Conservation (phyloP, 306 rosid species). For the Ormosia semicastrata region DNA sequence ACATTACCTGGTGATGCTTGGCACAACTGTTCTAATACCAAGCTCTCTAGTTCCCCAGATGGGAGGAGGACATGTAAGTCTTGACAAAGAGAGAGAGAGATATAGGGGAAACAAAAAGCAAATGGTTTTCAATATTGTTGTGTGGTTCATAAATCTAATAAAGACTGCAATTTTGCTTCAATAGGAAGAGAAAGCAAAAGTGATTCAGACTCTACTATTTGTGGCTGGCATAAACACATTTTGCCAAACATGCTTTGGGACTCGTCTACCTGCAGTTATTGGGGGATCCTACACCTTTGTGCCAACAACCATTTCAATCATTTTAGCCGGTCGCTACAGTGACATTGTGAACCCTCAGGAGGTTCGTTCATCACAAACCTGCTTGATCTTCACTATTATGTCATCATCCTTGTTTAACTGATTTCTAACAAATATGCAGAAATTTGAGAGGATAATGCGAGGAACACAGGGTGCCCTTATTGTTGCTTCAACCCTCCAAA, state of each 20-base stretch:
- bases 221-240: slow-evolving; percentile 92
- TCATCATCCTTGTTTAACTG: slow-evolving; percentile 1
- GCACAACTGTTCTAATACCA: slow-evolving; percentile 92
- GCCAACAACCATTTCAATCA: slow-evolving; percentile 89
- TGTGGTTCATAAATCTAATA: slow-evolving; percentile 11
- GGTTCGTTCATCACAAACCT: slow-evolving; percentile 43
- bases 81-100: neutral
- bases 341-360: slow-evolving; percentile 66
- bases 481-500: slow-evolving; percentile 86
- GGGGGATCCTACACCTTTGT: slow-evolving; percentile 90
- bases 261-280: slow-evolving; percentile 88
- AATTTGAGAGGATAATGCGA: slow-evolving; percentile 85
- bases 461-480: slow-evolving; percentile 96
- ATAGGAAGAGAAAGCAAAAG: slow-evolving; percentile 90
- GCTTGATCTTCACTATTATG: neutral
- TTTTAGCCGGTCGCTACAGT: slow-evolving; percentile 81
- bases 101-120: neutral
- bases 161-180: slow-evolving; percentile 18
- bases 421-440: slow-evolving; percentile 47
- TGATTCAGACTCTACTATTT: slow-evolving; percentile 81
- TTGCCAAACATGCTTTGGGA: slow-evolving; percentile 75
- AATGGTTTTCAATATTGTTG: slow-evolving; percentile 14
- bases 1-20: slow-evolving; percentile 96
- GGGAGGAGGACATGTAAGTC: slow-evolving; percentile 96
- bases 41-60: slow-evolving; percentile 75